Evolutionary conservation across 192 early-diverging fungal species (phyloP), one percentile per base, ranked within the genome.

Genomic region (Phycomyces blakesleeanus): DNA sequence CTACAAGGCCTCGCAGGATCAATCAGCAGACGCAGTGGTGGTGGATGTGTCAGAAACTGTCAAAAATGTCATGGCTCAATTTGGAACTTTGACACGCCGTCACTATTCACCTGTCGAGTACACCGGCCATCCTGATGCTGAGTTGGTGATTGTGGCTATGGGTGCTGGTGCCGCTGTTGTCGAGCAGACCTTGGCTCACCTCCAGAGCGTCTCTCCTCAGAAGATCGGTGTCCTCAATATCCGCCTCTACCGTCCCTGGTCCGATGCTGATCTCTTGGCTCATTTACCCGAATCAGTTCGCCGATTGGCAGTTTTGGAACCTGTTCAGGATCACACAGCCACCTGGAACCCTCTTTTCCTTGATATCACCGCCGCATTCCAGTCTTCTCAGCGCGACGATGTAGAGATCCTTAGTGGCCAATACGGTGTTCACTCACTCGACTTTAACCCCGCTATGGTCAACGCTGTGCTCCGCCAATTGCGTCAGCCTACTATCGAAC

Each of bases 321-420:
- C 85, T 59, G 78, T 81, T 7, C 67, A 73, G 4, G 83, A 80
- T 41, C 72, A 79, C 63, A 75, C 86, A 18, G 83, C 83, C 55
- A 72, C 81, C 22, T 93, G 88, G 86, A 91, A 89, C 22, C 89
- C 90, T 26, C 73, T 96, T 49, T 92, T 93, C 78, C 78, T 94
- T 38, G 93, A 96, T 68, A 84, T 96, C 52, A 85, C 88, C 0
- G 81, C 89, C 21, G 78, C 85, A 16, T 87, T 90, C 67, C 84
- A 89, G 57, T 67, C 85, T 39, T 44, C 59, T 40, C 41, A 65
- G 21, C 34, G 77, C 12, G 64, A 73, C 11, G 66, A 79, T 59
- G 72, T 84, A 4, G 71, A 73, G 16, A 57, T 87, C 55, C 51
- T 57, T 7, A 83, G 78, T 57, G 81, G 78, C 18, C 72, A 71